A percentile compares a stretch with the other conserved stretches of the same genome.
Conservation (phyloP, 176 grass and related monocot genomes). For the Ananas comosus region DNA sequence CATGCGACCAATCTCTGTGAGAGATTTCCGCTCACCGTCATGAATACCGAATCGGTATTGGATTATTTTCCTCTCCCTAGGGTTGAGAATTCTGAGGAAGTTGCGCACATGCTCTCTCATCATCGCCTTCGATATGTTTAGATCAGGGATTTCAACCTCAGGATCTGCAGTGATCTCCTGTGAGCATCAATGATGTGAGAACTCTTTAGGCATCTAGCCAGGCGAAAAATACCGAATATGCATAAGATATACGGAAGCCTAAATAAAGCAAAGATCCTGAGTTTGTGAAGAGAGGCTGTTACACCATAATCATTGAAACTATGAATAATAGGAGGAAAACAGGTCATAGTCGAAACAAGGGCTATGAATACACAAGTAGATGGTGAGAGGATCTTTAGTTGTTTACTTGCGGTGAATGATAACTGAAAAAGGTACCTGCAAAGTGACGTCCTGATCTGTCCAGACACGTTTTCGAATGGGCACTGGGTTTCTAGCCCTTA, state of each 20-base stretch:
- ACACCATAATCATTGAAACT: too few species aligned
- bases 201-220: neutral
- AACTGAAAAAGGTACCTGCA: constrained; percentile 35
- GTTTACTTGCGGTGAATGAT: neutral
- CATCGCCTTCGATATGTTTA: constrained; percentile 43
- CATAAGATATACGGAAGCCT: neutral
- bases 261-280: too few species aligned
- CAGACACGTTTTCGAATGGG: constrained; percentile 55
- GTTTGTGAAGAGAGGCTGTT: too few species aligned
- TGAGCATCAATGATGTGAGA: neutral
- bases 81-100: constrained; percentile 54
- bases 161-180: constrained; percentile 74
- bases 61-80: constrained; percentile 78
- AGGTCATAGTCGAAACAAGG: too few species aligned
- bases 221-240: neutral
- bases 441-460: constrained; percentile 50
- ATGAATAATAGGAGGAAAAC: too few species aligned
- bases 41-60: constrained; percentile 64
- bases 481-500: constrained; percentile 46
- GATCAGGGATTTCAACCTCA: constrained; percentile 47
- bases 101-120: constrained; percentile 63
- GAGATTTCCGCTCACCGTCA: constrained; percentile 47
- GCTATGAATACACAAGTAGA: too few species aligned
- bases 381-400: neutral
- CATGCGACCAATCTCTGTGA: constrained; percentile 66